A percentile compares a stretch with the other conserved stretches of the same genome.
phyloP scores from a whole-genome alignment of 2,329 filamentous ascomycete species.

The Colletotrichum simmondsii region DNA sequence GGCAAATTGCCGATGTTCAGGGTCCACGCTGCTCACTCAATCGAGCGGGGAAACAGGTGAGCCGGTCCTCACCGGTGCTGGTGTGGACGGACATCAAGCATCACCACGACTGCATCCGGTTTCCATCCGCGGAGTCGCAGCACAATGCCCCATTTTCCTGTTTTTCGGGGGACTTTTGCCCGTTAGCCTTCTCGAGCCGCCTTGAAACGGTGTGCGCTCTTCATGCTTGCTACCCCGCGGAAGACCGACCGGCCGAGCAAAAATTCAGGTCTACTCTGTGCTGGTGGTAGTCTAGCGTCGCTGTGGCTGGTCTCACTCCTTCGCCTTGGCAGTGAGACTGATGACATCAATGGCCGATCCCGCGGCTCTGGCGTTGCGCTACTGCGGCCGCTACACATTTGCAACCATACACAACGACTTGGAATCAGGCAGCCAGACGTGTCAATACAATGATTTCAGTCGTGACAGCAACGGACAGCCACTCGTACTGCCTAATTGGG shows the following conservation, averaged over 20 bases:
- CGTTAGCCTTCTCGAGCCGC: not conserved
- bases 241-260: not conserved
- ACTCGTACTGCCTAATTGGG: conserved; percentile 3
- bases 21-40: not conserved
- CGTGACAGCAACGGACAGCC: not conserved
- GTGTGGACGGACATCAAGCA: not conserved
- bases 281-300: not conserved
- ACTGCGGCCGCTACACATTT: not conserved
- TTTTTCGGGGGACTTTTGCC: not conserved
- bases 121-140: not conserved
- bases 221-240: not conserved
- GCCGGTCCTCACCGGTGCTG: not conserved
- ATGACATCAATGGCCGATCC: conserved; percentile 33
- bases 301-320: conserved; percentile 15
- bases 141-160: not conserved
- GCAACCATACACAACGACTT: not conserved
- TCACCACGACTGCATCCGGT: not conserved
- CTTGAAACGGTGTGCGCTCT: not conserved
- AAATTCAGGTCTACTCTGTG: not conserved
- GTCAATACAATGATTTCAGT: not conserved
- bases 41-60: not conserved
- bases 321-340: conserved; percentile 19
- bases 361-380: not conserved
- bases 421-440: not conserved
- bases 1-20: not conserved